These are phyloP conservation scores for Silene conica DNA, from an alignment of 148 eudicot species.

Conservation along the genomic window DNA sequence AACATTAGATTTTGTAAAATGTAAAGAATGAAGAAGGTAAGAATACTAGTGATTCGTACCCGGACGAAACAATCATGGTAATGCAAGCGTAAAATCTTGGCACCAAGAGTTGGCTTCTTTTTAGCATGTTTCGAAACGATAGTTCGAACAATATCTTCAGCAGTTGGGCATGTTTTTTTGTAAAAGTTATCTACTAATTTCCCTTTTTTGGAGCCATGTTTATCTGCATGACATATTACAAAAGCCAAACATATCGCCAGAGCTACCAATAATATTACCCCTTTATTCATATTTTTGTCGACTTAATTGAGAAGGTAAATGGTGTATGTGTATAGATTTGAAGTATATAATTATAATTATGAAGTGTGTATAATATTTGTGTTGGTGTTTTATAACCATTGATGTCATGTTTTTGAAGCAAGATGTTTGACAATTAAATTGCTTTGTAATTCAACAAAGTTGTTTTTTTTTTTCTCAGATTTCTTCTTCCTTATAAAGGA, in stretches of 20 bases:
- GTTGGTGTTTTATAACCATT: not conserved
- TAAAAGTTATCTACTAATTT: conserved; percentile 18
- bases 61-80: conserved; percentile 34
- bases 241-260: conserved; percentile 10
- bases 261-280: not conserved
- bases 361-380: not conserved
- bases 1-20: too few species aligned
- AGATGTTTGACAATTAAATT: conserved; percentile 1
- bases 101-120: conserved; percentile 20
- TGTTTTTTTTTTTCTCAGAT: not conserved
- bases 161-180: not conserved
- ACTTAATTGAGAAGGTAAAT: not conserved
- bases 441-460: not conserved
- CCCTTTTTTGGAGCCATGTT: not conserved
- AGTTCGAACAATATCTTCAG: conserved; percentile 13
- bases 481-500: not conserved
- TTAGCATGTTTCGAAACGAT: conserved; percentile 1
- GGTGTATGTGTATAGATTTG: not conserved
- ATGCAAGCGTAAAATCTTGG: conserved; percentile 28
- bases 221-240: conserved; percentile 13
- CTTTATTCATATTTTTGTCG: not conserved
- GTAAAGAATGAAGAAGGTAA: too few species aligned
- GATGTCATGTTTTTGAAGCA: not conserved
- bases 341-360: not conserved
- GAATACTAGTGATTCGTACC: conserved; percentile 9